Evolutionary conservation across 2,329 filamentous ascomycete genomes (phyloP), one percentile per base, ranked within the genome.

Genomic region (Epichloe elymi): DNA sequence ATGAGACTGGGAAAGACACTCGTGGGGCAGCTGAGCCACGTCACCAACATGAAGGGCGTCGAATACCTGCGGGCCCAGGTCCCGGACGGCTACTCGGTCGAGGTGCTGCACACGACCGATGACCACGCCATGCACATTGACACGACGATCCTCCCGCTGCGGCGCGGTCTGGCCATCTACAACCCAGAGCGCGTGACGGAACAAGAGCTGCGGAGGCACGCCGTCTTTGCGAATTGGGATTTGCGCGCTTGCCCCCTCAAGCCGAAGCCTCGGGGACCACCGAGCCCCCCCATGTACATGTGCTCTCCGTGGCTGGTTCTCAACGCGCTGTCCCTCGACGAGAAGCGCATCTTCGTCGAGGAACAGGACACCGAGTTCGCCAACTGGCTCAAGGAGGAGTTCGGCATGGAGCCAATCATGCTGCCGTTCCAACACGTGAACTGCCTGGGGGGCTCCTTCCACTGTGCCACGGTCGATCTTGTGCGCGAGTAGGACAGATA

Each of bases 401-500:
- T 58, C 33, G 55, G 40, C 15, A 57, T 57, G 39, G 51, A 55
- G 17, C 40, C 54, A 3, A 57, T 57, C 33, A 26, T 54, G 52
- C 37, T 54, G 36, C 63, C 63, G 15, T 66, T 66, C 46, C 49
- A 55, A 48, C 58, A 66, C 54, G 62, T 66, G 1, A 61, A 64
- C 38, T 61, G 60, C 48, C 58, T 66, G 39, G 63, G 64, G 62
- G 64, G 63, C 0, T 64, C 62, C 14, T 65, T 64, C 43, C 63
- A 63, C 50, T 65, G 61, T 50, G 61, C 61, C 8, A 65, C 60
- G 23, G 53, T 56, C n/a, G 54, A 54, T 43, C 50, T 58, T 14
- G 46, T 52, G 35, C 51, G 51, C 20, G 51, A 41, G 41, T 50
- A 46, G 15, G 15, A 12, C 6, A 17, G n/a, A 17, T 1, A 8